Evolutionary conservation across 495 filamentous ascomycete species (phyloP), one percentile per base, ranked within the genome.

Genomic region (Hypoxylon lenormandii): DNA sequence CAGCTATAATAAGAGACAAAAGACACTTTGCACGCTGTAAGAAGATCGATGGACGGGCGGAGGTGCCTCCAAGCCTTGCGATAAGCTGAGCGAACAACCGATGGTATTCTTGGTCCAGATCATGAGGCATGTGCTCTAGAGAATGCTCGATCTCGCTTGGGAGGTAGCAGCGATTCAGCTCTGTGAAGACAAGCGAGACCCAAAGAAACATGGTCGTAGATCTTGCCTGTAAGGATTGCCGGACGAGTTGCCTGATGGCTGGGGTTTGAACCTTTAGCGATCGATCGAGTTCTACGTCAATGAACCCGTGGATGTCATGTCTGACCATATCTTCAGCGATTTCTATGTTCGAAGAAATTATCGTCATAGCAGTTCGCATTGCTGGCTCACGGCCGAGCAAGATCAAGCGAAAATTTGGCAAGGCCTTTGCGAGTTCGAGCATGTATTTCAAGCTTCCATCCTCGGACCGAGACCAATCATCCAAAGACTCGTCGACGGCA

Each of bases 171-270:
- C 60, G 60, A 16, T 38, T 56, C 18, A 64, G 51, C 12, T 48
- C 60, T 19, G 45, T 37, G 18, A 64, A 64, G 16, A 64, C 30
- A 15, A 64, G 46, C 1, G 4, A 22, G 4, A 64, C 50, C 60
- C 60, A 64, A 47, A 64, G 43, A n/a, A 64, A 55, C 60, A 64
- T 64, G 10, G 22, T n/a, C 1, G n/a, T 6, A 19, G 60, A 49
- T 4, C 18, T 64, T 36, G 43, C 5, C 15, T 55, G 28, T 23
- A 64, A 22, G 10, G 49, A 36, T 22, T 64, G 15, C 5, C 33
- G 28, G 4, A 64, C 50, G 22, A 55, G 42, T 19, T 56, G 23
- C 11, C 50, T 36, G 38, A 46, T 33, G 16, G 42, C 38, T 7
- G 18, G 15, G 21, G 21, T 26, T 40, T 38, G 37, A 21, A 56